These are phyloP conservation scores for Diaporthe caulivora DNA, from an alignment of 2,329 filamentous ascomycete species.

Conservation along the genomic window DNA sequence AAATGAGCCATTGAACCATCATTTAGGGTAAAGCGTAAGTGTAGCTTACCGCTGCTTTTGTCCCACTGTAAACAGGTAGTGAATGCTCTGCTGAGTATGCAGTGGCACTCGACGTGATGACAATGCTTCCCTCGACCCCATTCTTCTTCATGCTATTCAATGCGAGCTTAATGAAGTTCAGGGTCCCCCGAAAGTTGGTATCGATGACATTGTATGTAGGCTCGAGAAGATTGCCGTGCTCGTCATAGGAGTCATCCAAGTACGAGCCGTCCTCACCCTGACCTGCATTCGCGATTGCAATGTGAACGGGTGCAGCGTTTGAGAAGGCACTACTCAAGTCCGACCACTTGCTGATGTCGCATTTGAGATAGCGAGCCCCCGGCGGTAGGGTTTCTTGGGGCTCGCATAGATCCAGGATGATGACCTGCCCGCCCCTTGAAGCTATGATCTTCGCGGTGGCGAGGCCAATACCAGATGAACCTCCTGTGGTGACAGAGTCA, in stretches of 20 bases:
- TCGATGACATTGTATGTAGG: constrained; percentile 48
- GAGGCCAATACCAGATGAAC: constrained; percentile 50
- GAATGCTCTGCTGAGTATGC: constrained; percentile 53
- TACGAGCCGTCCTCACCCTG: constrained; percentile 48
- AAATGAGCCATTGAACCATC: constrained; percentile 24
- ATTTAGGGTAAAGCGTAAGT: constrained; percentile 21
- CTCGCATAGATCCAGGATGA: neutral
- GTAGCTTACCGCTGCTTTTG: constrained; percentile 43
- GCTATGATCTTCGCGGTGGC: constrained; percentile 48
- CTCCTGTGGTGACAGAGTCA: constrained; percentile 41
- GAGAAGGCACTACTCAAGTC: constrained; percentile 44
- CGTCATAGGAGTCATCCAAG: constrained; percentile 49
- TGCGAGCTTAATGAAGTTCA: constrained; percentile 52
- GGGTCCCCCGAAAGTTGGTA: constrained; percentile 48
- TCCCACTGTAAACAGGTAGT: constrained; percentile 50
- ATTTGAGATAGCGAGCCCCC: constrained; percentile 42
- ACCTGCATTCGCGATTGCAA: constrained; percentile 43
- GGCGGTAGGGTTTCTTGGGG: neutral
- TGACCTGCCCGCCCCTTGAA: constrained; percentile 45
- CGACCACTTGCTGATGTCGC: constrained; percentile 47
- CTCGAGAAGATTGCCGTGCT: constrained; percentile 45
- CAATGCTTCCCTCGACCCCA: constrained; percentile 48
- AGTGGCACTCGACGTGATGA: constrained; percentile 53
- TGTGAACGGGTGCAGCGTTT: constrained; percentile 44
- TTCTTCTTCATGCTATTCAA: constrained; percentile 45